These are phyloP conservation scores for Cercospora berteroae DNA, from an alignment of 2,329 filamentous ascomycete genomes.

Conservation along the genomic window DNA sequence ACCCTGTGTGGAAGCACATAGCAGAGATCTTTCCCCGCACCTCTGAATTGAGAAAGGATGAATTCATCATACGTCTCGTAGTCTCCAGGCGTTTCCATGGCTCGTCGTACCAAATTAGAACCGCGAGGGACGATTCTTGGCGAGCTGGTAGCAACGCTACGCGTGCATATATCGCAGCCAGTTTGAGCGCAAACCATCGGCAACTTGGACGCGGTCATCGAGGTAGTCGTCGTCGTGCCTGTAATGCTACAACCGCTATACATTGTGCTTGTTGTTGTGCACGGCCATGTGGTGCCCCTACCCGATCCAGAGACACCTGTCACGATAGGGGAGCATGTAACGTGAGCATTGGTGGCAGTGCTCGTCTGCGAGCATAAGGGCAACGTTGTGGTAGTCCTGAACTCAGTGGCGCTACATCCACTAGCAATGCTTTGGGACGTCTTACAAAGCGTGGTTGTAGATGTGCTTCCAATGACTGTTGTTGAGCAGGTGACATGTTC, in stretches of 20 bases:
- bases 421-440: not conserved
- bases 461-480: not conserved
- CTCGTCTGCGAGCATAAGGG: not conserved
- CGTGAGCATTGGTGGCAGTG: not conserved
- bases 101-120: not conserved
- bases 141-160: not conserved
- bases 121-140: not conserved
- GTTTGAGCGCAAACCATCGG: not conserved
- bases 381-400: not conserved
- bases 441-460: not conserved
- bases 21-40: not conserved
- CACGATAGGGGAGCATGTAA: not conserved
- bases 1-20: not conserved
- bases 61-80: not conserved
- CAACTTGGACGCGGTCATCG: not conserved
- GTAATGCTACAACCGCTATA: not conserved
- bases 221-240: not conserved
- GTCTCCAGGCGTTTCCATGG: not conserved
- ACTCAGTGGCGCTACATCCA: not conserved
- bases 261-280: not conserved
- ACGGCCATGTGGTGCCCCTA: not conserved
- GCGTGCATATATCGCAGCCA: not conserved
- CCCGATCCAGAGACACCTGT: not conserved
- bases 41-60: not conserved
- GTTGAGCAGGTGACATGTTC: not conserved